These are phyloP conservation scores for Monilinia fructicola DNA, from an alignment of 2,329 filamentous ascomycete genomes.

Conservation along the genomic window DNA sequence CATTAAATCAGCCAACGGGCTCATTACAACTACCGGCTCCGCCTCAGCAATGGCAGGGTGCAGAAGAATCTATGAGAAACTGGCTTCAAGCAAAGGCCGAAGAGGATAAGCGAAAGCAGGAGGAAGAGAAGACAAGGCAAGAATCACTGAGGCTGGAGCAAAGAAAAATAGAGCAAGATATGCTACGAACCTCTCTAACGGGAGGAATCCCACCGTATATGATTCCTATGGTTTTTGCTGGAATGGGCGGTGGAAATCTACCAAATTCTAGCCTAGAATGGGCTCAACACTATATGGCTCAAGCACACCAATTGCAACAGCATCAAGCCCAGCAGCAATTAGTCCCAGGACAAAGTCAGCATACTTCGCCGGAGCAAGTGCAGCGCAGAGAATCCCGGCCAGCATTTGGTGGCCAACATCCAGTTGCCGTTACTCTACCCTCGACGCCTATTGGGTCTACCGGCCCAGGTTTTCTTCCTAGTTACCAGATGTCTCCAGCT, in stretches of 20 bases:
- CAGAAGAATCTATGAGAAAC: slow-evolving; percentile 68
- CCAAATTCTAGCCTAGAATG: slow-evolving; percentile 64
- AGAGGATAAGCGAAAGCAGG: slow-evolving; percentile 70
- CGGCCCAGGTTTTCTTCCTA: slow-evolving; percentile 35
- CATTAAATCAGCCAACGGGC: slow-evolving; percentile 46
- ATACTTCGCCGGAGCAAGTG: slow-evolving; percentile 55
- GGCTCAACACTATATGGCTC: slow-evolving; percentile 65
- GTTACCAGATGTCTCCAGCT: slow-evolving; percentile 41
- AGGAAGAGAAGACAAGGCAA: slow-evolving; percentile 66
- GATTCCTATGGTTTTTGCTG: slow-evolving; percentile 73
- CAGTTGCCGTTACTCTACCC: slow-evolving; percentile 34
- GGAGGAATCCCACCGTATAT: slow-evolving; percentile 72
- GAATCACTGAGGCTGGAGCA: slow-evolving; percentile 70
- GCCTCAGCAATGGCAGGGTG: slow-evolving; percentile 64
- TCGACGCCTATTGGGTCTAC: slow-evolving; percentile 37
- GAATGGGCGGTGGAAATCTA: slow-evolving; percentile 63
- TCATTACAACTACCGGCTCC: slow-evolving; percentile 56
- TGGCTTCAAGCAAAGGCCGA: slow-evolving; percentile 72
- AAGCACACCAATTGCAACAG: slow-evolving; percentile 50
- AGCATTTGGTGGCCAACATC: slow-evolving; percentile 33
- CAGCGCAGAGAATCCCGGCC: slow-evolving; percentile 54
- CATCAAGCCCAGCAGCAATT: slow-evolving; percentile 42
- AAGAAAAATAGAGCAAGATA: slow-evolving; percentile 69
- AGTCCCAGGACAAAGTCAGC: slow-evolving; percentile 48
- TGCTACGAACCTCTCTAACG: slow-evolving; percentile 66